phyloP scores from a whole-genome alignment of 192 early-diverging fungal genomes.

The Geosiphon pyriformis region DNA sequence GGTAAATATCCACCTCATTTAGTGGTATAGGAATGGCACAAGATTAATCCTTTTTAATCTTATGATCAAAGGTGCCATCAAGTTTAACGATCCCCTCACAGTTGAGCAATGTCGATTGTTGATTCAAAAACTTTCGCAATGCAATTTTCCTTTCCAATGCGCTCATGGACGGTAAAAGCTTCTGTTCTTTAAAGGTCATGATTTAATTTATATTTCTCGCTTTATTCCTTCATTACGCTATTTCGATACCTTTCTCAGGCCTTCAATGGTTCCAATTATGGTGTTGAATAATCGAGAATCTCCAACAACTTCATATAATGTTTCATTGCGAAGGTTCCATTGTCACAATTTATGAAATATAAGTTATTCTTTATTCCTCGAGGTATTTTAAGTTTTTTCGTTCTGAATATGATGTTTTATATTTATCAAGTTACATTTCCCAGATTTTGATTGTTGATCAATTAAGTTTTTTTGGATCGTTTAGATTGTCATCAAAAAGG shows the following conservation, averaged over 20 bases:
- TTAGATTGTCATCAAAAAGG: no score
- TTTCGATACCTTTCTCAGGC: constrained; percentile 1
- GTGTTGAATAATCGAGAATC: not conserved
- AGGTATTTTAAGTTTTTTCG: no score
- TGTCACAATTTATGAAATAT: no score
- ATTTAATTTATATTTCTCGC: not conserved
- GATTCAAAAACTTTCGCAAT: constrained; percentile 45
- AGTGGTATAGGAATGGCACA: constrained; percentile 12
- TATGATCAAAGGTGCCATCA: constrained; percentile 54
- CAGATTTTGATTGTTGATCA: no score
- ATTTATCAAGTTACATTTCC: no score
- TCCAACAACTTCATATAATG: not conserved
- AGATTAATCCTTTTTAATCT: not conserved
- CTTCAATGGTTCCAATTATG: constrained; percentile 21
- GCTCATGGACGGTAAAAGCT: constrained; percentile 43
- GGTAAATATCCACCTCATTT: constrained; percentile 23
- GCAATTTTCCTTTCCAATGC: constrained; percentile 62
- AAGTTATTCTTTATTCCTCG: no score
- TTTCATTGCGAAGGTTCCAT: no score
- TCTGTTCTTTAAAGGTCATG: not conserved
- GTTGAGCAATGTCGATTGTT: constrained; percentile 44
- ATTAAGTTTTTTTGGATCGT: no score
- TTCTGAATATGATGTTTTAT: no score
- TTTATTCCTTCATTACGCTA: not conserved
- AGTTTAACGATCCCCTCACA: constrained; percentile 64